A percentile compares a stretch with the other conserved stretches of the same genome.
These are phyloP conservation scores for Phytophthora sansomeana DNA, from an alignment of 352 stramenopile species.

Conservation along the genomic window DNA sequence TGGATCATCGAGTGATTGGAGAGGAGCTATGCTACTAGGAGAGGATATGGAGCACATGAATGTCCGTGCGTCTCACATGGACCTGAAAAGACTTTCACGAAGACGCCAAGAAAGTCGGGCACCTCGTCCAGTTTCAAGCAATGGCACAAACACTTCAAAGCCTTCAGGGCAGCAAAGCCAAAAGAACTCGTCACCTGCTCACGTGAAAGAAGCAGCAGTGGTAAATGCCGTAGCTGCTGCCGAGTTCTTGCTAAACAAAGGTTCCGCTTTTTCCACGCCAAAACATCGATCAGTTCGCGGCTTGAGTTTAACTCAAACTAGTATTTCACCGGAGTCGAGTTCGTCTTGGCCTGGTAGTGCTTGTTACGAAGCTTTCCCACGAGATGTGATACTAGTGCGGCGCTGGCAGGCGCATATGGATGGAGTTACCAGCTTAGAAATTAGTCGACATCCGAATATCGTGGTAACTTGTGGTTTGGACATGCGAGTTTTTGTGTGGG, in stretches of 20 bases:
- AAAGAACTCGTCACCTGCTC: not conserved
- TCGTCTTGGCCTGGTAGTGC: constrained; percentile 24
- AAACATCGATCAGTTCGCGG: constrained; percentile 14
- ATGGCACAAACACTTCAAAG: constrained; percentile 4
- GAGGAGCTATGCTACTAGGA: constrained; percentile 39
- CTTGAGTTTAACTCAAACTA: constrained; percentile 7
- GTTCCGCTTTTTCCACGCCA: constrained; percentile 1
- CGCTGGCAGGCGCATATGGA: constrained; percentile 63
- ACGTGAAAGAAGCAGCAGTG: constrained; percentile 36
- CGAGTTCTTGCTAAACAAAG: constrained; percentile 50
- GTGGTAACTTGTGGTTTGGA: constrained; percentile 69
- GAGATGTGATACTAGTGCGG: constrained; percentile 46
- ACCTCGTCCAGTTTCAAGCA: constrained; percentile 5
- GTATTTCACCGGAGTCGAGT: not conserved
- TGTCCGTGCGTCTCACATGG: constrained; percentile 46
- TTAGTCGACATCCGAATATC: constrained; percentile 68
- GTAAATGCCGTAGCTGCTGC: constrained; percentile 51
- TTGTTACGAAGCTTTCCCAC: constrained; percentile 30
- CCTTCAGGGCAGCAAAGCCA: constrained; percentile 3
- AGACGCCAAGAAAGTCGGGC: constrained; percentile 34
- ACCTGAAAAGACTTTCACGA: constrained; percentile 51
- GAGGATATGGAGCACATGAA: constrained; percentile 47
- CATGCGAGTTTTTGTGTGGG: constrained; percentile 76
- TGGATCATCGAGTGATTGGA: constrained; percentile 33
- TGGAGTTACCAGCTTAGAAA: constrained; percentile 61